These are phyloP conservation scores for Penicillium sp. DNA, from an alignment of 2,329 filamentous ascomycete species.

Conservation along the genomic window DNA sequence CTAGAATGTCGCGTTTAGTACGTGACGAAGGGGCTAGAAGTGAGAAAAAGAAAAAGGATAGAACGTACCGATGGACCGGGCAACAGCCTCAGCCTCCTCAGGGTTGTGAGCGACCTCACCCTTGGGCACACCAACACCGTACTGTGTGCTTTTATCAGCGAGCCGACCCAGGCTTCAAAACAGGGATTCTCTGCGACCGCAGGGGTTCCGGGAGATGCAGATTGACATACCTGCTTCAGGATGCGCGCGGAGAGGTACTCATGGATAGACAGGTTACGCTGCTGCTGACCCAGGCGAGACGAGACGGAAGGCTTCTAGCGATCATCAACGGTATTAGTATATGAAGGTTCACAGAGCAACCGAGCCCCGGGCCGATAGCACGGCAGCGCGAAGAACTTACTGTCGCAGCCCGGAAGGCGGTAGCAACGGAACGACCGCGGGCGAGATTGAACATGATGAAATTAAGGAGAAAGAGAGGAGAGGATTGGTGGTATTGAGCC, in stretches of 20 bases:
- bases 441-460: conserved; percentile 82
- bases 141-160: conserved; percentile 56
- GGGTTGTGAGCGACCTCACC: conserved; percentile 81
- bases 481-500: conserved; percentile 12
- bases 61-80: conserved; percentile 76
- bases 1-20: conserved; percentile 39
- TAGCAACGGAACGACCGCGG: conserved; percentile 76
- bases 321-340: conserved; percentile 11
- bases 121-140: conserved; percentile 90
- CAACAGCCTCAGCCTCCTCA: conserved; percentile 87
- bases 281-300: conserved; percentile 69
- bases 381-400: conserved; percentile 52
- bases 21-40: conserved; percentile 3
- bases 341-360: conserved; percentile 2
- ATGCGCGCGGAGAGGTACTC: conserved; percentile 96
- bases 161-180: conserved; percentile 6
- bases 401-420: conserved; percentile 75
- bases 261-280: conserved; percentile 90
- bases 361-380: conserved; percentile 14
- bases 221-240: conserved; percentile 62
- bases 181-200: conserved; percentile 14
- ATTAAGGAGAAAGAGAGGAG: conserved; percentile 13
- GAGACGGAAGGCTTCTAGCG: conserved; percentile 58
- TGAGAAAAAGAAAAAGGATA: background rate
- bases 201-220: conserved; percentile 6